Conservation (phyloP, 352 stramenopile species). For the Globisporangium recalcitrans region DNA sequence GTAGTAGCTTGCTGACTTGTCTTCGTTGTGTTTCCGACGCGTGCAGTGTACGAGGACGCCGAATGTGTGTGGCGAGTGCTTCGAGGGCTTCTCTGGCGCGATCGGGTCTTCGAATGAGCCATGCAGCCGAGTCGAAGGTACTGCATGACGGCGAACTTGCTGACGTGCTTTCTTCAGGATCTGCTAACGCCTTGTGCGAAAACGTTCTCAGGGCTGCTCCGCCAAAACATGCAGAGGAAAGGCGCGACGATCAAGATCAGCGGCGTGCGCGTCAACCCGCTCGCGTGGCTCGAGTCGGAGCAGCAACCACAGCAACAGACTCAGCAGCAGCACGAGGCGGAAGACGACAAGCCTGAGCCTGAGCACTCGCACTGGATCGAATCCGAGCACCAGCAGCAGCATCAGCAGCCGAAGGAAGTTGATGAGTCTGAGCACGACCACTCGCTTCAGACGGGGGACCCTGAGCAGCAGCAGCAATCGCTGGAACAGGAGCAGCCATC, state of each 20-base stretch:
- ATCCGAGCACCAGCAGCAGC: neutral
- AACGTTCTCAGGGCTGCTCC: neutral
- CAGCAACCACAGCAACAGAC: neutral
- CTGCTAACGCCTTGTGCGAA: neutral
- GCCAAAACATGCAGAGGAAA: slow-evolving; percentile 1
- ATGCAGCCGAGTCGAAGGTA: slow-evolving; percentile 19
- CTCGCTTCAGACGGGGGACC: neutral
- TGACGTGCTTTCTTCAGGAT: neutral
- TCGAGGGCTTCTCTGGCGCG: slow-evolving; percentile 40
- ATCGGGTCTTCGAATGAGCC: slow-evolving; percentile 33
- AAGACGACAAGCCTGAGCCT: neutral
- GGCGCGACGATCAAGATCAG: slow-evolving; percentile 54
- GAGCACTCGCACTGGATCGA: neutral
- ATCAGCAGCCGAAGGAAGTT: neutral
- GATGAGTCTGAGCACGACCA: neutral
- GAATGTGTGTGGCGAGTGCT: slow-evolving; percentile 69
- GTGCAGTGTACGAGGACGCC: slow-evolving; percentile 36
- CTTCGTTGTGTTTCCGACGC: neutral
- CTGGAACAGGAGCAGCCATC: neutral
- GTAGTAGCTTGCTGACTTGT: neutral
- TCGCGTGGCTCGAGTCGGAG: slow-evolving; percentile 7
- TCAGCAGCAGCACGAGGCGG: neutral
- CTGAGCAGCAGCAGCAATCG: neutral
- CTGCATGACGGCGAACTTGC: neutral
- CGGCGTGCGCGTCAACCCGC: slow-evolving; percentile 52